Percentiles rank a stretch among this genome's conserved stretches.
Conservation (phyloP, 192 early-diverging fungal genomes). For the Paraglomus brasilianum region DNA sequence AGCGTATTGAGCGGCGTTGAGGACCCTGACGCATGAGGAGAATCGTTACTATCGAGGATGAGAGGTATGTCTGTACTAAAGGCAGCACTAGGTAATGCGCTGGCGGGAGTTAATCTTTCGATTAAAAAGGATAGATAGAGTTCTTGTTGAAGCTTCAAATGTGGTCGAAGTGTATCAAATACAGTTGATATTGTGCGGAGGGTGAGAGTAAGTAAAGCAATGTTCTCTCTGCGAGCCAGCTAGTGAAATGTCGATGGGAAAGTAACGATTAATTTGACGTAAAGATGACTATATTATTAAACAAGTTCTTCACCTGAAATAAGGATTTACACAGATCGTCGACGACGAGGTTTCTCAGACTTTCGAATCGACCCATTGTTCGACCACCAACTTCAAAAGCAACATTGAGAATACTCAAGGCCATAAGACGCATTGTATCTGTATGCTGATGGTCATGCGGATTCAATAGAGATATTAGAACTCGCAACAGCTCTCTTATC, state of each 20-base stretch:
- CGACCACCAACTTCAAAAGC: conserved; percentile 84
- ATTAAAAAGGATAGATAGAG: conserved; percentile 67
- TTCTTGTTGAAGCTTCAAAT: conserved; percentile 79
- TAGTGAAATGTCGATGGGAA: conserved; percentile 31
- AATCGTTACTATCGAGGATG: conserved; percentile 15
- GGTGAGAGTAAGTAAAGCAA: conserved; percentile 59
- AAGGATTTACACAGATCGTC: conserved; percentile 86
- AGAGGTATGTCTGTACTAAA: conserved; percentile 39
- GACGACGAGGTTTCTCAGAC: conserved; percentile 65
- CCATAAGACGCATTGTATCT: conserved; percentile 89
- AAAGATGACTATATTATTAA: background rate
- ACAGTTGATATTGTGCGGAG: conserved; percentile 66
- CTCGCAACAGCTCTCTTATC: conserved; percentile 85
- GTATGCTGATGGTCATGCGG: conserved; percentile 90
- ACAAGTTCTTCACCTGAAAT: conserved; percentile 65
- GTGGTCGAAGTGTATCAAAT: conserved; percentile 64
- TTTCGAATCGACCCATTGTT: conserved; percentile 65
- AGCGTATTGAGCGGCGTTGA: background rate
- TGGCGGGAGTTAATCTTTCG: conserved; percentile 50
- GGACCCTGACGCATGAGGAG: conserved; percentile 32
- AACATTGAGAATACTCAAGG: conserved; percentile 81
- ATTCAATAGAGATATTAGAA: conserved; percentile 86
- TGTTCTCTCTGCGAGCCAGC: conserved; percentile 54
- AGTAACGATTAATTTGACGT: background rate
- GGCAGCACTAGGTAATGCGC: conserved; percentile 35